Percentiles rank a stretch among this genome's conserved stretches.
Conservation (phyloP, 805 yeast species). For the Kazachstania martiniae region DNA sequence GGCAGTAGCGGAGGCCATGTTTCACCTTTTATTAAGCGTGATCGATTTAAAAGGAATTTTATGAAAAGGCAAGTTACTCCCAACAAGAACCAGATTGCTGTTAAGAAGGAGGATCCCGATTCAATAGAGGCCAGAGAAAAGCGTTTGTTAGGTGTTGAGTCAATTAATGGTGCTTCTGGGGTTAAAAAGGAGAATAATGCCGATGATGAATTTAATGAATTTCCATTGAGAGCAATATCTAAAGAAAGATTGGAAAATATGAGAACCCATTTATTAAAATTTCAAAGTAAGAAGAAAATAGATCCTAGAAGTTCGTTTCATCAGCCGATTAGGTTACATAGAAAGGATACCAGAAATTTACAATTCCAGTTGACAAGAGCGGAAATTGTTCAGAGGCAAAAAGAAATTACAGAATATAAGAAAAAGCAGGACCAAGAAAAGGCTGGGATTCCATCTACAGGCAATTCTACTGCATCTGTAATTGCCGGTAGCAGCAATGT, state of each 20-base stretch:
- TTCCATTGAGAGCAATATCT: conserved; percentile 56
- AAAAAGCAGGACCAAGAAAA: conserved; percentile 29
- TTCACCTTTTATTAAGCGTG: conserved; percentile 30
- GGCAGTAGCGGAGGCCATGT: conserved; percentile 10
- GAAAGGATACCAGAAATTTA: conserved; percentile 87
- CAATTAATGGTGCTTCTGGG: conserved; percentile 4
- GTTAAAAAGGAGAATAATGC: conserved; percentile 5
- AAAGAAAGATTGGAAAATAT: conserved; percentile 60
- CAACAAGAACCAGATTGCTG: conserved; percentile 3
- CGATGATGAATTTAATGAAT: conserved; percentile 27
- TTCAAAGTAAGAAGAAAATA: conserved; percentile 61
- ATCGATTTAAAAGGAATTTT: conserved; percentile 26
- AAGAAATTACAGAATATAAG: conserved; percentile 33
- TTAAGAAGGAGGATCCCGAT: conserved; percentile 28
- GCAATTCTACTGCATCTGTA: neutral
- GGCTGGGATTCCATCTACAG: neutral
- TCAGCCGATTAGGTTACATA: conserved; percentile 76
- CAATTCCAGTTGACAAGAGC: conserved; percentile 76
- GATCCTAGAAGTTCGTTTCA: conserved; percentile 65
- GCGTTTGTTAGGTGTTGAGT: conserved; percentile 13
- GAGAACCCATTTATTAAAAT: conserved; percentile 71
- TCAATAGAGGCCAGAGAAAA: conserved; percentile 18
- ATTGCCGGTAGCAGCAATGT: neutral
- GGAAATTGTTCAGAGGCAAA: conserved; percentile 56
- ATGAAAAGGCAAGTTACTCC: conserved; percentile 16